Evolutionary conservation across 495 filamentous ascomycete species (phyloP), one percentile per base, ranked within the genome.

Genomic region (Neurospora sp.): DNA sequence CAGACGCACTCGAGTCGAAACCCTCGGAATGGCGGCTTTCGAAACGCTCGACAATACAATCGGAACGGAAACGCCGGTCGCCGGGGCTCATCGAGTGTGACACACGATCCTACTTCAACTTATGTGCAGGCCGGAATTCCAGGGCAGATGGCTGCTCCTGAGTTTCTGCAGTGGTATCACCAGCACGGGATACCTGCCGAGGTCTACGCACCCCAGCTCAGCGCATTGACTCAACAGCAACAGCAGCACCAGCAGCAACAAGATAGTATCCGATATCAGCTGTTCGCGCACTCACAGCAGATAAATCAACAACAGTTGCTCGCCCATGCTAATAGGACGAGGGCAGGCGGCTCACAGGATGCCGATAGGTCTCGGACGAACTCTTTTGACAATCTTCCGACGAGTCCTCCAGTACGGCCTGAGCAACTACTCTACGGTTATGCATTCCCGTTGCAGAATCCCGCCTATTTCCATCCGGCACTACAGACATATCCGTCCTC

Each of bases 11-110:
- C 77, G 14, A 78, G 77, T 41, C 84, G 87, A 69, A 87, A 87
- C 16, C 85, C 88, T 35, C 77, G 90, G 61, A 88, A 89, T 69
- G 88, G 88, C n/a, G 81, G 86, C 18, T 88, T 86, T 80, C 84
- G 89, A 46, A 85, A 86, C 44, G 85, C 85, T 69, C 85, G 89
- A 73, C 84, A 87, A 18, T 89, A 86, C 48, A 86, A 86, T 73
- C 85, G 89, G 7, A 35, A 35, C 53, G 53, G 53, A 27, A 85
- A 83, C 70, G 80, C 80, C 69, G 81, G 77, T 76, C 79, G 84
- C 4, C 77, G 83, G 69, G 78, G 81, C 11, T 82, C 81, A 35
- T 82, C 82, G 4, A 81, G 80, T 39, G 81, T 80, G 6, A 71
- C 77, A 3, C 82, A 85, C 69, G 83, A 85, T 16, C 75, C 78